These are phyloP conservation scores for Scheffersomyces ergatensis DNA, from an alignment of 805 yeast genomes.

Conservation along the genomic window DNA sequence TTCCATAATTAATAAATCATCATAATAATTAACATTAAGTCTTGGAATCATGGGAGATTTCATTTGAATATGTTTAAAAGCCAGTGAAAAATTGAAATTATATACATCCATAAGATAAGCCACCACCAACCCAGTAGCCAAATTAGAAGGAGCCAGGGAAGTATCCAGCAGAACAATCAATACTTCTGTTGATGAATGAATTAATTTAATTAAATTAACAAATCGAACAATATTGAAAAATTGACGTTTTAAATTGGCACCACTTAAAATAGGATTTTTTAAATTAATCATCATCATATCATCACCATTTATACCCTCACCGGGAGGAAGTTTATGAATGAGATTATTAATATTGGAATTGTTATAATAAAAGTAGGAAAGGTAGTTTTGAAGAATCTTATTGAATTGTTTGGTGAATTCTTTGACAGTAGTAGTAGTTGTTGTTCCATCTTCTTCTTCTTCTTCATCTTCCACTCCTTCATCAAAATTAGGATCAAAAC, in stretches of 20 bases:
- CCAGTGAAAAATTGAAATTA: conserved; percentile 28
- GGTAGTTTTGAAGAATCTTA: conserved; percentile 35
- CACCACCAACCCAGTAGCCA: conserved; percentile 31
- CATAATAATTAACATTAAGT: conserved; percentile 33
- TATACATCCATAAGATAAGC: conserved; percentile 41
- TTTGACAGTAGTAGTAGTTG: too few relatives aligned
- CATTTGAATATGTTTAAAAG: conserved; percentile 20
- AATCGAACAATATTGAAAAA: conserved; percentile 36
- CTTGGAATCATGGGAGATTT: conserved; percentile 16
- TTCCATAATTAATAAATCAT: conserved; percentile 37
- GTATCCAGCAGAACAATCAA: conserved; percentile 34
- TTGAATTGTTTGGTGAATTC: conserved; percentile 28
- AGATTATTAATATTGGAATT: conserved; percentile 26
- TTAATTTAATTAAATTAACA: conserved; percentile 29
- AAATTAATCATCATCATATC: conserved; percentile 11
- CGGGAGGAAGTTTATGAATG: conserved; percentile 29
- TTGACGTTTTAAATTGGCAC: conserved; percentile 29
- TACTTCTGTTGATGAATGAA: conserved; percentile 29
- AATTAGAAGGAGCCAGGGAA: conserved; percentile 22
- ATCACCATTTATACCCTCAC: conserved; percentile 4
- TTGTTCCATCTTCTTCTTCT: too few relatives aligned
- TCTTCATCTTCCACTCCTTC: conserved; percentile 12
- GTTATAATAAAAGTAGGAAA: conserved; percentile 31
- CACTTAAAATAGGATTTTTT: conserved; percentile 34
- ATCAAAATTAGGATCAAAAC: conserved; percentile 34